Percentiles rank a stretch among this genome's conserved stretches.
Evolutionary conservation across 257 asterid species (phyloP).

Genomic region (Rhazya stricta): DNA sequence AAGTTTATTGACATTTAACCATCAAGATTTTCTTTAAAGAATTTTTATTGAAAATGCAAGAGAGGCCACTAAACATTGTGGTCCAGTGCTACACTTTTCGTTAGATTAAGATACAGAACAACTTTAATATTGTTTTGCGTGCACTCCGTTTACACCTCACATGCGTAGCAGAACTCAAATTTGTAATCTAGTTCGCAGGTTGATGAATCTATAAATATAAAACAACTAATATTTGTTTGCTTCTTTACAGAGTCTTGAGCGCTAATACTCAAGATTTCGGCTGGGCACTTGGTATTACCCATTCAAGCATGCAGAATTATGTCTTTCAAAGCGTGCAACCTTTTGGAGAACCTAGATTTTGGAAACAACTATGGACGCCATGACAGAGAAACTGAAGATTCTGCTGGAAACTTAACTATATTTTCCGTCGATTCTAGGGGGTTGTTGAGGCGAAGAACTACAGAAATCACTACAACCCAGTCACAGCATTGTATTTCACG

Average conservation of each 20-base stretch:
- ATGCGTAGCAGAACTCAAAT: not conserved
- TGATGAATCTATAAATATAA: not conserved
- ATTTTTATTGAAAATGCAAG: not conserved
- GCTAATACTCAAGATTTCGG: not conserved
- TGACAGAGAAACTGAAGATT: not conserved
- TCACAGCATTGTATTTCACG: not conserved
- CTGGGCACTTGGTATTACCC: not conserved
- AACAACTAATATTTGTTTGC: not conserved
- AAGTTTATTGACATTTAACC: not conserved
- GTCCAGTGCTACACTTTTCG: conserved; percentile 3
- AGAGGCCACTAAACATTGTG: not conserved
- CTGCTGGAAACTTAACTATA: not conserved
- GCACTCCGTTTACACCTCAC: not conserved
- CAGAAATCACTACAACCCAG: not conserved
- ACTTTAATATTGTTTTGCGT: not conserved
- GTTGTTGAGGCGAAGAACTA: not conserved
- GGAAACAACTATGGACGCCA: not conserved
- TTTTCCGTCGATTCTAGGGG: not conserved
- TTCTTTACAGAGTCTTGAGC: not conserved
- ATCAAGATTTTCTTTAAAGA: not conserved
- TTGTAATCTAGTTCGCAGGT: not conserved
- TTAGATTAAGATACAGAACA: not conserved
- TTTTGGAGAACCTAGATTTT: conserved; percentile 1
- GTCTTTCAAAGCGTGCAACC: not conserved
- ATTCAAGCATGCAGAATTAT: not conserved